These are phyloP conservation scores for Mortierella sp. DNA, from an alignment of 371 early-diverging fungal genomes.

Conservation along the genomic window DNA sequence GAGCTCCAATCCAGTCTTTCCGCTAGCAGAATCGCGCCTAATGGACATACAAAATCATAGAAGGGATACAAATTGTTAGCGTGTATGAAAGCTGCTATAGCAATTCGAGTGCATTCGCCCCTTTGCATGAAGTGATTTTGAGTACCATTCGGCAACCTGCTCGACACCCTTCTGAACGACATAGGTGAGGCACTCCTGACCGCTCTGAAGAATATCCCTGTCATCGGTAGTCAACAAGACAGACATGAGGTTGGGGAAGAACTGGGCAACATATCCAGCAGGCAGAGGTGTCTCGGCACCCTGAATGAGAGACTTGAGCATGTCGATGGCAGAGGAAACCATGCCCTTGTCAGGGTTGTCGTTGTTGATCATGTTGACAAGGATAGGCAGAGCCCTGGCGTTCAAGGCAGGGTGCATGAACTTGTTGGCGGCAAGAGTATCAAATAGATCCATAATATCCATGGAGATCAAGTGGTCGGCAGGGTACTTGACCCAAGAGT, in stretches of 20 bases:
- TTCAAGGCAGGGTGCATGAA: slow-evolving; percentile 74
- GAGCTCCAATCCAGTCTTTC: slow-evolving; percentile 83
- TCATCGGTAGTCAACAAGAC: slow-evolving; percentile 77
- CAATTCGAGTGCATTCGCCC: neutral
- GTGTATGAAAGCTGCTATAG: neutral
- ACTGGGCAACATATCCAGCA: slow-evolving; percentile 75
- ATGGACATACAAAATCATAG: neutral
- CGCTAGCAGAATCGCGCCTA: slow-evolving; percentile 70
- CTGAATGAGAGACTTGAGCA: slow-evolving; percentile 66
- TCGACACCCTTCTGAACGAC: slow-evolving; percentile 69
- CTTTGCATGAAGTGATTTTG: neutral
- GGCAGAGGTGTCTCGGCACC: slow-evolving; percentile 83
- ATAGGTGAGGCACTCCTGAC: slow-evolving; percentile 63
- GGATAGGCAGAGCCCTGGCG: slow-evolving; percentile 77
- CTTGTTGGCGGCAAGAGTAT: slow-evolving; percentile 79
- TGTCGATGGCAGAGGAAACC: slow-evolving; percentile 78
- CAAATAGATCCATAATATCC: slow-evolving; percentile 84
- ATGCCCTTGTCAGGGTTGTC: slow-evolving; percentile 52
- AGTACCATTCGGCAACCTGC: slow-evolving; percentile 71
- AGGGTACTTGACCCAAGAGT: slow-evolving; percentile 83
- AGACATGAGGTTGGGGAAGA: slow-evolving; percentile 89
- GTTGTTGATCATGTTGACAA: slow-evolving; percentile 62
- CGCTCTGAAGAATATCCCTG: slow-evolving; percentile 72
- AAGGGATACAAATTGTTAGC: neutral
- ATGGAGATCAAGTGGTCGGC: slow-evolving; percentile 77